Evolutionary conservation across 2,329 filamentous ascomycete genomes (phyloP), one percentile per base, ranked within the genome.

Genomic region (Calcarisporium arbuscula): DNA sequence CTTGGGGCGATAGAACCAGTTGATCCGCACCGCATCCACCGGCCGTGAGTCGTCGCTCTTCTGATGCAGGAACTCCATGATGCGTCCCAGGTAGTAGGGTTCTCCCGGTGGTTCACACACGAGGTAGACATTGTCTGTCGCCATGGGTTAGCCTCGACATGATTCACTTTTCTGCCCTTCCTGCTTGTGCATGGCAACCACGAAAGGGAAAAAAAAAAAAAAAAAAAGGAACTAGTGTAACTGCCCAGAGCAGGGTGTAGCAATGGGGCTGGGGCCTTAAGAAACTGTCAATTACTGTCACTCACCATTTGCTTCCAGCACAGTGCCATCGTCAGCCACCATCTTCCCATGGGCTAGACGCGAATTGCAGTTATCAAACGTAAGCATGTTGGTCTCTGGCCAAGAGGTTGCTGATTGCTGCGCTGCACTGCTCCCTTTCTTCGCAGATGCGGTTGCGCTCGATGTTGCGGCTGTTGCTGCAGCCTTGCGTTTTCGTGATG

Each of bases 1-100:
- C 61, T 92, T 88, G 37, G 92, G 90, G 26, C 92, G 80, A 60
- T 96, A 96, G 62, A 90, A 95, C 92, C 92, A 98, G 65, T 98
- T 98, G 54, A 96, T 85, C 48, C 89, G 82, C 51, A 98, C 63
- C 27, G 86, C 80, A 55, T 95, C 90, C 44, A 98, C 80, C 1
- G 84, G 81, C 39, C 79, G 76, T 35, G 70, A 72, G 22, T 69
- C 64, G 57, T 89, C 77, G 53, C 90, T 87, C 50, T 89, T 79
- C 52, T 73, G 67, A 53, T 94, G 87, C 50, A 95, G 68, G 57
- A 96, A 96, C 60, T 98, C 90, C 92, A 98, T 98, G 58, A 98
- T 92, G 49, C 92, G 85, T 44, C 85, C 92, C 45, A 98, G 70
- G 60, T 98, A 98, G 65, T 98, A 98, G 36, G 92, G 92, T 64